These are phyloP conservation scores for Ensete ventricosum DNA, from an alignment of 176 grass and related monocot genomes.

Conservation along the genomic window DNA sequence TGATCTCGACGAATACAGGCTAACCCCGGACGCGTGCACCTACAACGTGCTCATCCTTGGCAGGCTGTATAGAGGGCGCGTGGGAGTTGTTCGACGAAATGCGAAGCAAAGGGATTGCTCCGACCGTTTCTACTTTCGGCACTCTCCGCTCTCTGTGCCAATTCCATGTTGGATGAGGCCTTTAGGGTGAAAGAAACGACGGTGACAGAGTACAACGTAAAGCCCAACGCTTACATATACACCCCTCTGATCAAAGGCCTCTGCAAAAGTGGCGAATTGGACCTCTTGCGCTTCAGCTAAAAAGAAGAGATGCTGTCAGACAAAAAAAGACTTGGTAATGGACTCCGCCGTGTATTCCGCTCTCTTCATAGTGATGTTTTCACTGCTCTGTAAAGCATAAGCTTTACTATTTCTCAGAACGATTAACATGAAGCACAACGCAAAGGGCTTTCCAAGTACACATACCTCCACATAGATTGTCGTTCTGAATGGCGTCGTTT, in stretches of 20 bases:
- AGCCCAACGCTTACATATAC: constrained; percentile 41
- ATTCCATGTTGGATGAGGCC: too few relatives aligned
- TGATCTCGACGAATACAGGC: not conserved
- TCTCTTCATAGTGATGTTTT: constrained; percentile 23
- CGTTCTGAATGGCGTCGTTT: too few relatives aligned
- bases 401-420: too few relatives aligned
- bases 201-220: constrained; percentile 24
- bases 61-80: constrained; percentile 14
- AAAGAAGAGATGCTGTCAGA: constrained; percentile 42
- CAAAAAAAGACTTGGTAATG: constrained; percentile 10
- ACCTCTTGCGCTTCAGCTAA: constrained; percentile 29
- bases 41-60: constrained; percentile 44
- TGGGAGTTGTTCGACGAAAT: constrained; percentile 64
- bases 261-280: constrained; percentile 29
- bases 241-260: constrained; percentile 49
- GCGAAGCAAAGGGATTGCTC: constrained; percentile 23
- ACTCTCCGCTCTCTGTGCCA: too few relatives aligned
- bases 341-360: constrained; percentile 41
- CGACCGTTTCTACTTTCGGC: constrained; percentile 40
- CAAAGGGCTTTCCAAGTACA: too few relatives aligned
- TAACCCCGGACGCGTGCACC: constrained; percentile 29
- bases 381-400: too few relatives aligned
- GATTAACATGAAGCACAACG: too few relatives aligned
- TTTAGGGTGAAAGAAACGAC: too few relatives aligned
- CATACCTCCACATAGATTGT: too few relatives aligned